Evolutionary conservation across 2,329 filamentous ascomycete species (phyloP).

Genomic region (Xylariomycetidae sp.): DNA sequence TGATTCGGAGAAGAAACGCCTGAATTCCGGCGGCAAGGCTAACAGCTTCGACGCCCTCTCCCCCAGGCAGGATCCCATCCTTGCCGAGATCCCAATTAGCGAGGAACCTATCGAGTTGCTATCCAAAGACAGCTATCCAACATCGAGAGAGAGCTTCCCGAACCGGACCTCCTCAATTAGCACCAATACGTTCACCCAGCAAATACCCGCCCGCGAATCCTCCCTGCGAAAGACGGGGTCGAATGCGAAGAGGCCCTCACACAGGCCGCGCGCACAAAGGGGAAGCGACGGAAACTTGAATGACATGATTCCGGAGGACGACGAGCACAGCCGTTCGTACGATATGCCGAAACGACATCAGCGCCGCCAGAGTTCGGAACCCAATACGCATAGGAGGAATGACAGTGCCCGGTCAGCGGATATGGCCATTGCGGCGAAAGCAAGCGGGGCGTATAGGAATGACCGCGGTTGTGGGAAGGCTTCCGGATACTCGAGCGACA

Average conservation of each 20-base stretch:
- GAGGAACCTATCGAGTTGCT: slow-evolving; percentile 41
- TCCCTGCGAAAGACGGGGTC: slow-evolving; percentile 55
- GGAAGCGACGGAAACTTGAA: slow-evolving; percentile 32
- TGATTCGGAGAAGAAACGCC: slow-evolving; percentile 55
- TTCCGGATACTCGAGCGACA: slow-evolving; percentile 17
- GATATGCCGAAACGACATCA: slow-evolving; percentile 18
- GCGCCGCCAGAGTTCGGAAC: slow-evolving; percentile 17
- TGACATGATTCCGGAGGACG: slow-evolving; percentile 38
- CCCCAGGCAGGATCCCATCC: slow-evolving; percentile 39
- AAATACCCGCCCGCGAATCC: slow-evolving; percentile 62
- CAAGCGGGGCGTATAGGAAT: neutral
- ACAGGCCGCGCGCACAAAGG: slow-evolving; percentile 43
- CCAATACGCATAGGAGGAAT: slow-evolving; percentile 16
- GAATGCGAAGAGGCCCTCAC: slow-evolving; percentile 47
- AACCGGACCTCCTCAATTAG: slow-evolving; percentile 17
- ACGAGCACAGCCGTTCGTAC: slow-evolving; percentile 25
- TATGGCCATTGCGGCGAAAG: slow-evolving; percentile 21
- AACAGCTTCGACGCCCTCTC: slow-evolving; percentile 32
- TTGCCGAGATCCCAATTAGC: slow-evolving; percentile 48
- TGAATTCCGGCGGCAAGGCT: slow-evolving; percentile 34
- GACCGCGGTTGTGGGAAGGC: slow-evolving; percentile 15
- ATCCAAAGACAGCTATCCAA: too few species aligned
- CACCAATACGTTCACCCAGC: slow-evolving; percentile 17
- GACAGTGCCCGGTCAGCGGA: slow-evolving; percentile 25
- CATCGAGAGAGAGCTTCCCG: slow-evolving; percentile 9